Percentiles rank a stretch among this genome's conserved stretches.
Evolutionary conservation across 1,284 basidiomycete genomes (phyloP).

Genomic region (Papiliotrema nemorosa): DNA sequence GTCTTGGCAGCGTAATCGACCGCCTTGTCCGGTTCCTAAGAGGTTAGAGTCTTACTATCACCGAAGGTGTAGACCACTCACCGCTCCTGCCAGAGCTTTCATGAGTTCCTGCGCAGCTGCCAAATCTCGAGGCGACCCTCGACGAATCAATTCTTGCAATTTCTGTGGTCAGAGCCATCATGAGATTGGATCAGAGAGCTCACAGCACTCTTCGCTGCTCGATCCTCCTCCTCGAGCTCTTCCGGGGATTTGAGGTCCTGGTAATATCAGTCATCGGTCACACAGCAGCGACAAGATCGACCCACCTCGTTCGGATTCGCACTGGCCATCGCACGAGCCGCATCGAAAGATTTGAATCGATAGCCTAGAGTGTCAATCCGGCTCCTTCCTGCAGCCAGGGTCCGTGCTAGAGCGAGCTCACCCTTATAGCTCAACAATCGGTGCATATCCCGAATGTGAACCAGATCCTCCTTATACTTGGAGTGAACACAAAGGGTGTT

Average conservation of each 20-base stretch:
- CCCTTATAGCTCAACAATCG: conserved; percentile 89
- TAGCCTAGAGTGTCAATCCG: conserved; percentile 63
- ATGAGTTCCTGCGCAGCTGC: conserved; percentile 96
- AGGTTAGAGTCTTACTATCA: neutral
- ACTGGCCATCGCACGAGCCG: conserved; percentile 52
- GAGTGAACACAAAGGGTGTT: conserved; percentile 85
- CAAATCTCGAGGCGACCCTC: conserved; percentile 92
- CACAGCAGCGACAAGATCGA: conserved; percentile 43
- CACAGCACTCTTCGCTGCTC: conserved; percentile 84
- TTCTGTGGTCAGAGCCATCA: conserved; percentile 54
- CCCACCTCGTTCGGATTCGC: conserved; percentile 54
- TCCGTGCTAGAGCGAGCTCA: conserved; percentile 35
- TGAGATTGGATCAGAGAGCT: conserved; percentile 16
- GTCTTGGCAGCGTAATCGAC: conserved; percentile 91
- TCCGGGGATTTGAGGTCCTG: conserved; percentile 90
- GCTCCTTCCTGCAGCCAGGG: too few species aligned
- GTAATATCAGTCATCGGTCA: neutral
- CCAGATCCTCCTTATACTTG: conserved; percentile 93
- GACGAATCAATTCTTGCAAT: conserved; percentile 93
- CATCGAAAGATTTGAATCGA: conserved; percentile 69
- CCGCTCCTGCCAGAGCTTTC: conserved; percentile 89
- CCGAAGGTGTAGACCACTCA: conserved; percentile 26
- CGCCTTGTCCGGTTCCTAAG: conserved; percentile 78
- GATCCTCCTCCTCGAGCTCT: conserved; percentile 93
- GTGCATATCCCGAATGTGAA: conserved; percentile 98